A percentile compares a stretch with the other conserved stretches of the same genome.
phyloP scores from a whole-genome alignment of 2,329 filamentous ascomycete species.

The Hansfordia pulvinata region DNA sequence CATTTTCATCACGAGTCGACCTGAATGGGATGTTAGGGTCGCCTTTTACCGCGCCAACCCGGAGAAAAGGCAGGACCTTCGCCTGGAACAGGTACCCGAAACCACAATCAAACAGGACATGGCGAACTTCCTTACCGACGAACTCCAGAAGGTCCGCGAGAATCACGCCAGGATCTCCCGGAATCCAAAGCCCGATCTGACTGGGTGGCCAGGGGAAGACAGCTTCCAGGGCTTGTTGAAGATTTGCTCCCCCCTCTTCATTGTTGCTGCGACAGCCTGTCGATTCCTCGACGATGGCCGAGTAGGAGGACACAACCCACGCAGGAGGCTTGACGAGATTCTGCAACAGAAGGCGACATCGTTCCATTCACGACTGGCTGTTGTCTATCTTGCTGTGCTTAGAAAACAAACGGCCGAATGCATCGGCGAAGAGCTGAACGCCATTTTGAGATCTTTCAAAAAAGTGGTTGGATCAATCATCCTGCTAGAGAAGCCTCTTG shows the following conservation, averaged over 20 bases:
- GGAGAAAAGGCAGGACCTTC: conserved; percentile 15
- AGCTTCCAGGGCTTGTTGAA: conserved; percentile 8
- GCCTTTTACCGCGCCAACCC: no score
- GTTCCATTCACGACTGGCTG: conserved; percentile 5
- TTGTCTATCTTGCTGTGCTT: conserved; percentile 11
- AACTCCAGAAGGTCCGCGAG: conserved; percentile 15
- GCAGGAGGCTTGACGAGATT: conserved; percentile 10
- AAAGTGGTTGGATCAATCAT: conserved; percentile 8
- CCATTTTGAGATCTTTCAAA: not conserved
- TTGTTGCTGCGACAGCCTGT: conserved; percentile 17
- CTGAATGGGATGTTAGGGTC: no score
- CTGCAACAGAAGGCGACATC: conserved; percentile 7
- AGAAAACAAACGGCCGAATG: conserved; percentile 5
- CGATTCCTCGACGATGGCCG: conserved; percentile 11
- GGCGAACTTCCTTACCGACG: conserved; percentile 14
- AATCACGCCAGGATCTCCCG: conserved; percentile 7
- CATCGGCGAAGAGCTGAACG: conserved; percentile 3
- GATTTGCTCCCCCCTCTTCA: conserved; percentile 20
- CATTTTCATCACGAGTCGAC: no score
- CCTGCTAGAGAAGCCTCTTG: conserved; percentile 12
- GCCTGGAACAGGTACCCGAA: conserved; percentile 21
- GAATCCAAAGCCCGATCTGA: conserved; percentile 6
- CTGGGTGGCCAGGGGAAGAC: conserved; percentile 1
- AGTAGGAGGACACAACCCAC: conserved; percentile 7
- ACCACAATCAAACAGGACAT: conserved; percentile 22